phyloP scores from a whole-genome alignment of 1,284 basidiomycete genomes.

The Peniophora sp. region DNA sequence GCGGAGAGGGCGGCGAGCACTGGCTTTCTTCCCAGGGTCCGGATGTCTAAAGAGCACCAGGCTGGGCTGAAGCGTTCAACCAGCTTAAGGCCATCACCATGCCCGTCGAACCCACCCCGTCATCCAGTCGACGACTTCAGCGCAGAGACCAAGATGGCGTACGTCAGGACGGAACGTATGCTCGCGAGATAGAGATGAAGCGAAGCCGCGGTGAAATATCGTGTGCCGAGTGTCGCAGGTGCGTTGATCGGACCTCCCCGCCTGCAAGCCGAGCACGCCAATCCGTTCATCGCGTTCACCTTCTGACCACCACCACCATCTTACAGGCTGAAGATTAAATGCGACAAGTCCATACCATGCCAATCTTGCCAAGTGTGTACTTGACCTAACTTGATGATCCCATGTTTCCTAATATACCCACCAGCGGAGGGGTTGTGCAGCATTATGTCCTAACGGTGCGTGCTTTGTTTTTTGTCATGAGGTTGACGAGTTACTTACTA shows the following conservation, averaged over 20 bases:
- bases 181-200: slow-evolving; percentile 22
- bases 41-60: background rate
- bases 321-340: slow-evolving; percentile 61
- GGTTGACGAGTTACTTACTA: background rate
- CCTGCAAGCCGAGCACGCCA: background rate
- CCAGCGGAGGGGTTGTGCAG: slow-evolving; percentile 55
- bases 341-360: slow-evolving; percentile 71
- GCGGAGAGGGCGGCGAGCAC: too few species aligned
- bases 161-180: slow-evolving; percentile 22
- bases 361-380: slow-evolving; percentile 52
- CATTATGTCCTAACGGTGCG: slow-evolving; percentile 65
- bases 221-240: slow-evolving; percentile 58
- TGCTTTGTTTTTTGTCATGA: slow-evolving; percentile 5
- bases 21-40: background rate
- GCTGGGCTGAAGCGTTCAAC: background rate
- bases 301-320: slow-evolving; percentile 6
- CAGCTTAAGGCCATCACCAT: slow-evolving; percentile 15
- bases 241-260: slow-evolving; percentile 27
- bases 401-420: background rate
- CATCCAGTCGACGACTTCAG: slow-evolving; percentile 14
- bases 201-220: slow-evolving; percentile 36
- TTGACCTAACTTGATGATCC: background rate
- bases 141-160: slow-evolving; percentile 20
- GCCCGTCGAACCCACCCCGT: slow-evolving; percentile 22
- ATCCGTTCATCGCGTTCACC: background rate